Base-by-base conservation (phyloP, 495 filamentous ascomycete species). In the Tuber borchii region DNA sequence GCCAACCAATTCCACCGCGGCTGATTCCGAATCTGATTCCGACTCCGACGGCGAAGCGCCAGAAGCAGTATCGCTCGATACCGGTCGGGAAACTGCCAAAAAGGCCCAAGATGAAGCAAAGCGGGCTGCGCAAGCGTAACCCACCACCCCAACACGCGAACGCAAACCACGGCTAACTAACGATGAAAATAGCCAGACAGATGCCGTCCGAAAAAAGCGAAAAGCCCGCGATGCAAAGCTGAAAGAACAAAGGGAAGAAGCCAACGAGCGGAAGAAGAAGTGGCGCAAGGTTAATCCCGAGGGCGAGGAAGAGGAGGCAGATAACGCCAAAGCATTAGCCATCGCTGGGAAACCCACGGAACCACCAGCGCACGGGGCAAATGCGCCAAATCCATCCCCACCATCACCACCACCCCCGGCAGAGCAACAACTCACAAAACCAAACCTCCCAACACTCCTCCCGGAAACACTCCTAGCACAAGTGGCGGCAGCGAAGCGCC, bases 21-120 rank as follows among this genome's bases (percentile, higher is more conserved):
- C 31, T 20, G 46, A 39, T 31, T 19, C 45, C 4, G 9, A 46
- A 34, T 44, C 69, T 14, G 72, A 71, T 73, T 70, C 70, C 43
- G 78, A 78, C 42, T 76, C 73, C 26, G 81, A 83, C 26, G 79
- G 82, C 19, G 81, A 83, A 61, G 78, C 81, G 39, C 81, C 81
- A 19, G 81, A 83, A 71, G 75, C 76, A 34, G 74, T 83, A 2
- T 76, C 81, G 10, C 72, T 79, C 45, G 72, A 70, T 31, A 70
- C 74, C 16, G 81, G 81, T 51, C 75, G 75, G 74, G 42, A 75
- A 46, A 74, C 74, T 3, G 81, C 74, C 22, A 61, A 72, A 34
- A 77, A 78, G 46, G 73, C 71, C 22, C 76, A 81, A 40, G 81
- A 78, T 69, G 78, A 79, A 37, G 74, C 76, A 34, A 76, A 71